phyloP scores from a whole-genome alignment of 306 rosid genomes.

The Cucurbita ficifolia region DNA sequence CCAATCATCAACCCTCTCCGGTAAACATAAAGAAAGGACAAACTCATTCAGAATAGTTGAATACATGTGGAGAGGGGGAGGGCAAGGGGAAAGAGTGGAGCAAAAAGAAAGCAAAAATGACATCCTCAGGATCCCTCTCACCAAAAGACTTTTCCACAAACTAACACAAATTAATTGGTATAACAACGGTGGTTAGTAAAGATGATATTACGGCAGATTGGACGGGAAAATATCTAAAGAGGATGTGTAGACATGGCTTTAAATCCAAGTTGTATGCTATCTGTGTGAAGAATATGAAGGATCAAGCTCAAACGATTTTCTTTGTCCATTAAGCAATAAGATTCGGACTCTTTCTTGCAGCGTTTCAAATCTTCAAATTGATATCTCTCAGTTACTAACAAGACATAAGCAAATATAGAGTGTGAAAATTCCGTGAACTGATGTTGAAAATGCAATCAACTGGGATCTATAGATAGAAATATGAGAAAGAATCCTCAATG shows the following conservation, averaged over 20 bases:
- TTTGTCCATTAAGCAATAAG: neutral
- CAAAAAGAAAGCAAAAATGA: neutral
- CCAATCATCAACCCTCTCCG: neutral
- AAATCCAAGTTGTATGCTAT: neutral
- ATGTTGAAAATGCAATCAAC: neutral
- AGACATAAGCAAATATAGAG: neutral
- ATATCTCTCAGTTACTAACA: neutral
- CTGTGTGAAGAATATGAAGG: neutral
- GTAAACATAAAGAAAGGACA: neutral
- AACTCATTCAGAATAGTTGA: neutral
- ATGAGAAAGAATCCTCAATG: neutral
- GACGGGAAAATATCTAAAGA: neutral
- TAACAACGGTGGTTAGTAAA: neutral
- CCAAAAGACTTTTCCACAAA: neutral
- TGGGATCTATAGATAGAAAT: neutral
- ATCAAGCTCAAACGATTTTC: neutral
- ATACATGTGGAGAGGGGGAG: neutral
- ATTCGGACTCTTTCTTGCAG: neutral
- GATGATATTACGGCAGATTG: neutral
- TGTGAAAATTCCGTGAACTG: neutral
- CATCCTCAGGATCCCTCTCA: neutral
- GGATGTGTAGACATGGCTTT: neutral
- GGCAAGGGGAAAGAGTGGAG: neutral
- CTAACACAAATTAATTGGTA: neutral
- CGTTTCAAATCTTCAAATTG: neutral